These are phyloP conservation scores for Cordyceps javanica DNA, from an alignment of 2,329 filamentous ascomycete genomes.

Conservation along the genomic window DNA sequence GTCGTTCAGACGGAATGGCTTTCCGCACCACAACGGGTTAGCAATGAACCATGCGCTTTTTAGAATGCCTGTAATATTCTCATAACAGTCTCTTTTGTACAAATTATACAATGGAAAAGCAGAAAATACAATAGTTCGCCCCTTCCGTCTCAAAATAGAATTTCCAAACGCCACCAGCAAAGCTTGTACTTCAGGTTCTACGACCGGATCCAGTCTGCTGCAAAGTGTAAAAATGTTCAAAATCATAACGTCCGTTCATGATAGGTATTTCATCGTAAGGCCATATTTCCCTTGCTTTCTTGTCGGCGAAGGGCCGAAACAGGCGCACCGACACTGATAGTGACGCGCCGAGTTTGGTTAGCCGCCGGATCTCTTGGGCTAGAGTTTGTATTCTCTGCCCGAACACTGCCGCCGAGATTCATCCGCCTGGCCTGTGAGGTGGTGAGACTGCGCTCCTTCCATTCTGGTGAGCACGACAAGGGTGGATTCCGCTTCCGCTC, in stretches of 20 bases:
- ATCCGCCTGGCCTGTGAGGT: conserved; percentile 52
- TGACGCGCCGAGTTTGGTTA: conserved; percentile 29
- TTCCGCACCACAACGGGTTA: background rate
- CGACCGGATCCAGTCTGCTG: background rate
- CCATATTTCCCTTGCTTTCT: conserved; percentile 24
- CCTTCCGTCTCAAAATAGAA: background rate
- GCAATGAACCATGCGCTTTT: background rate
- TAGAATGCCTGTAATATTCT: conserved; percentile 6
- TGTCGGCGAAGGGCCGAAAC: conserved; percentile 23
- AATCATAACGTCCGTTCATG: conserved; percentile 3
- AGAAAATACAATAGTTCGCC: background rate
- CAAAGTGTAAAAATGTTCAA: conserved; percentile 2
- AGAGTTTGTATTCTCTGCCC: conserved; percentile 22
- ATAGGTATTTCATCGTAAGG: conserved; percentile 23
- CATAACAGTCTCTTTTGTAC: conserved; percentile 6
- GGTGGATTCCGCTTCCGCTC: conserved; percentile 49
- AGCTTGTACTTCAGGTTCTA: background rate
- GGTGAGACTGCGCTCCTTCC: conserved; percentile 38
- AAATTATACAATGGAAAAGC: conserved; percentile 10
- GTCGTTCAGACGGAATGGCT: background rate
- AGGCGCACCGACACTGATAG: conserved; percentile 28
- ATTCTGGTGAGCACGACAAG: conserved; percentile 45
- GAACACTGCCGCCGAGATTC: conserved; percentile 43
- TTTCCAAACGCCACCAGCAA: conserved; percentile 6
- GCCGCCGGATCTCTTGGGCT: conserved; percentile 20